Evolutionary conservation across 352 stramenopile species (phyloP).

Genomic region (Globisporangium camurandrum): DNA sequence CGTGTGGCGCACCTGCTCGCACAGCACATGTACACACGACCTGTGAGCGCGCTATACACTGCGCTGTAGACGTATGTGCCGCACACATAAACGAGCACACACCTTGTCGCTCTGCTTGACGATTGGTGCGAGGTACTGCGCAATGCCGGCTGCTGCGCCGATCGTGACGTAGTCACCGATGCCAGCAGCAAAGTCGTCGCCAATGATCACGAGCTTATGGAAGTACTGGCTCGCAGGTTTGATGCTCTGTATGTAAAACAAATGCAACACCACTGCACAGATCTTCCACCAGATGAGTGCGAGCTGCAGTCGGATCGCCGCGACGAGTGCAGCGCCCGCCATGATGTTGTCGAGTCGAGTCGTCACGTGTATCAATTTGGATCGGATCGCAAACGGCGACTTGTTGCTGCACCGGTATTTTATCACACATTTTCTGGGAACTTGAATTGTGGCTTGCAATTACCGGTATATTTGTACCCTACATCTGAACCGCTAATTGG

Average conservation of each 20-base stretch:
- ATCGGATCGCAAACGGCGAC: too few relatives aligned
- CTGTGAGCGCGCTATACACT: too few relatives aligned
- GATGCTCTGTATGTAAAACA: conserved; percentile 35
- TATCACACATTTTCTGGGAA: too few relatives aligned
- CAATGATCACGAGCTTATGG: conserved; percentile 81
- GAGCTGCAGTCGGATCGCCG: conserved; percentile 40
- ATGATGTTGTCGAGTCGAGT: neutral
- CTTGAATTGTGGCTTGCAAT: neutral
- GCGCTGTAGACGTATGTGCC: neutral
- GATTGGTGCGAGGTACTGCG: conserved; percentile 43
- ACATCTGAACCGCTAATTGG: neutral
- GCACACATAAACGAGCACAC: neutral
- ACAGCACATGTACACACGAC: neutral
- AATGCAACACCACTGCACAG: conserved; percentile 40
- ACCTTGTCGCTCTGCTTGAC: conserved; percentile 57
- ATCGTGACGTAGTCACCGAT: conserved; percentile 74
- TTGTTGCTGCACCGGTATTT: too few relatives aligned
- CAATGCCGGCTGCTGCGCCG: conserved; percentile 32
- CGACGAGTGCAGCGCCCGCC: conserved; percentile 21
- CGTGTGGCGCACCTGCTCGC: conserved; percentile 54
- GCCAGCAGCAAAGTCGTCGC: conserved; percentile 77
- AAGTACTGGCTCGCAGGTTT: conserved; percentile 55
- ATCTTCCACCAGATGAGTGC: conserved; percentile 63
- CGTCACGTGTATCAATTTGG: too few relatives aligned
- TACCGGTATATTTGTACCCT: neutral